phyloP scores from a whole-genome alignment of 148 eudicot species.

The Cornus florida region DNA sequence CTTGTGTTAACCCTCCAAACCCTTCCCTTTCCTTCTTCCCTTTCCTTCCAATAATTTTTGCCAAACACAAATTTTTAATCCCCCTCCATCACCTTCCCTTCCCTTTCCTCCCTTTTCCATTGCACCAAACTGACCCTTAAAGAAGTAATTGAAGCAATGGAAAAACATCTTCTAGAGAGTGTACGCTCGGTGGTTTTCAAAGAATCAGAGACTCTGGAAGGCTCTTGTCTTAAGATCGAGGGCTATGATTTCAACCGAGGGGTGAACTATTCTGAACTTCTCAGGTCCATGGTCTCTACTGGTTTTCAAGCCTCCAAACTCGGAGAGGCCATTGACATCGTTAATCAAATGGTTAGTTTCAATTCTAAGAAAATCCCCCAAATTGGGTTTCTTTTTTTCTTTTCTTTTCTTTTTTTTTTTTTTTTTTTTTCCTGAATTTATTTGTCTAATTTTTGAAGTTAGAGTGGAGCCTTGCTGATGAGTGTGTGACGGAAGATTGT shows the following conservation, averaged over 20 bases:
- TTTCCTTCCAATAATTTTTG: no score
- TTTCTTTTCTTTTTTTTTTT: background rate
- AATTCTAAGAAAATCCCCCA: no score
- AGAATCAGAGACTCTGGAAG: conserved; percentile 75
- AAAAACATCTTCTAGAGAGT: conserved; percentile 38
- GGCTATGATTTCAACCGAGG: conserved; percentile 91
- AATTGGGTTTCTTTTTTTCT: no score
- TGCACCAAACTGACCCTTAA: background rate
- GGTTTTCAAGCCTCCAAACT: conserved; percentile 97
- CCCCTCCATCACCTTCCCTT: no score
- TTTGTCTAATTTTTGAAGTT: conserved; percentile 50
- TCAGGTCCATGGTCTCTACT: conserved; percentile 63
- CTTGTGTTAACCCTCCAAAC: no score
- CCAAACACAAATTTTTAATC: no score
- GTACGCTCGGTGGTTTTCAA: conserved; percentile 63
- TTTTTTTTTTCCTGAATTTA: background rate
- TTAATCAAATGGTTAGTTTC: conserved; percentile 76
- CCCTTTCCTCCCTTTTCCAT: no score
- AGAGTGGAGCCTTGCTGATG: conserved; percentile 88
- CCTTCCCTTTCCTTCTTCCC: no score
- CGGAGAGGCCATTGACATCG: conserved; percentile 85
- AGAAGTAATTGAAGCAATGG: conserved; percentile 32
- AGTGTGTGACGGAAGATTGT: conserved; percentile 62
- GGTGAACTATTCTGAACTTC: conserved; percentile 52
- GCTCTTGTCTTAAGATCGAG: conserved; percentile 60